These are phyloP conservation scores for Xylariaceae sp. DNA, from an alignment of 2,329 filamentous ascomycete species.

Conservation along the genomic window DNA sequence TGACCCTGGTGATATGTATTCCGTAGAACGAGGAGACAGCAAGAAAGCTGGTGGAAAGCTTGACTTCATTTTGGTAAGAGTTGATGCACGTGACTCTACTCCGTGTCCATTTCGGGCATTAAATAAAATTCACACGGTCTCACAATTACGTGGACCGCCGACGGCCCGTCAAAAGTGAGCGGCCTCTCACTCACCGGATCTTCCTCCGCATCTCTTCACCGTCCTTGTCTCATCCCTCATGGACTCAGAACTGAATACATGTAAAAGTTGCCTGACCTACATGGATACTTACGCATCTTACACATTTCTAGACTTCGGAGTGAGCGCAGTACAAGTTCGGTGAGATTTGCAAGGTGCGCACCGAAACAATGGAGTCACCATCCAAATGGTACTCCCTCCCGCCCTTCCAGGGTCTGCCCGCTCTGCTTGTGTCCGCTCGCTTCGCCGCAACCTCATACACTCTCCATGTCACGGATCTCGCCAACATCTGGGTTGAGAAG, in stretches of 20 bases:
- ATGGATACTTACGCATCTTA: neutral
- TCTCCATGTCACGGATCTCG: constrained; percentile 65
- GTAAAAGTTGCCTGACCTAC: neutral
- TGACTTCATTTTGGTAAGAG: neutral
- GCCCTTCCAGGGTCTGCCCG: constrained; percentile 44
- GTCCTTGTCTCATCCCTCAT: neutral
- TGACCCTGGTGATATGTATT: neutral
- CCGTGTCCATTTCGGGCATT: neutral
- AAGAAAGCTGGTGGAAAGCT: neutral
- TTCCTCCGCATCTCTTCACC: neutral
- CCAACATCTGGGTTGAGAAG: constrained; percentile 65
- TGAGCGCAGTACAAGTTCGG: neutral
- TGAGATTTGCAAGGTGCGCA: neutral
- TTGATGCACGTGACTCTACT: neutral
- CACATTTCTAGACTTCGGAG: neutral
- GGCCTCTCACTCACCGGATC: too few relatives aligned
- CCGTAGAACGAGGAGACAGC: neutral
- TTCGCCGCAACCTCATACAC: constrained; percentile 55
- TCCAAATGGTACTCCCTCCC: constrained; percentile 47
- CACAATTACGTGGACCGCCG: neutral
- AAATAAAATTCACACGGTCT: neutral
- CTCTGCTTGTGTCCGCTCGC: constrained; percentile 57
- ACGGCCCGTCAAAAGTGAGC: too few relatives aligned
- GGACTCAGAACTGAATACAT: neutral
- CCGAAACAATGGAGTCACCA: constrained; percentile 21